These are phyloP conservation scores for Chlorella ohadii DNA, from an alignment of 139 green algal species.

Conservation along the genomic window DNA sequence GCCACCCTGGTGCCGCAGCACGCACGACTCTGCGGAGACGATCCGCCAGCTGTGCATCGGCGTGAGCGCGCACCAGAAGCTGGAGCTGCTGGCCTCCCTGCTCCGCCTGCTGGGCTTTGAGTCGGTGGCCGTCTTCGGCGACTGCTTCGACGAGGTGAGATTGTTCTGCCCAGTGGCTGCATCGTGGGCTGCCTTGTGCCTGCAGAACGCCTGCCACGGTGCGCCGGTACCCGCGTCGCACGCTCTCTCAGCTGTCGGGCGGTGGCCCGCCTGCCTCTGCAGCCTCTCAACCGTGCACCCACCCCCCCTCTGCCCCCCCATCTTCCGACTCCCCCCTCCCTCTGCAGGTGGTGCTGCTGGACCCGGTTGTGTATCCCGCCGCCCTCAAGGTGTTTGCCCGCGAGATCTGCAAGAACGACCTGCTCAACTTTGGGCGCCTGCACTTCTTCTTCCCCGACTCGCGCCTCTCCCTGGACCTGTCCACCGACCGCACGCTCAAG, in stretches of 20 bases:
- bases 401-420: conserved; percentile 88
- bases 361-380: conserved; percentile 83
- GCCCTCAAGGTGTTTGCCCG: conserved; percentile 90
- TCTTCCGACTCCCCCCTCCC: background rate
- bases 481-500: conserved; percentile 89
- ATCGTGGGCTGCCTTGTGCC: no score
- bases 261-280: background rate
- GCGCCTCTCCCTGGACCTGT: conserved; percentile 87
- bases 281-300: background rate
- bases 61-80: conserved; percentile 87
- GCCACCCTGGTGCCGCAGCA: no score
- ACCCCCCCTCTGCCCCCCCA: background rate
- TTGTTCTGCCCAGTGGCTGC: no score
- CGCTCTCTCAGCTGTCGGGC: no score
- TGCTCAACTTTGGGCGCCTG: conserved; percentile 91
- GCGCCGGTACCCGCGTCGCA: no score
- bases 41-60: conserved; percentile 67
- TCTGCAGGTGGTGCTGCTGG: conserved; percentile 82
- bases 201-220: no score
- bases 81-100: conserved; percentile 80
- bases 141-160: conserved; percentile 90
- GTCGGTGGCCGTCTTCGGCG: conserved; percentile 85
- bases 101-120: conserved; percentile 84
- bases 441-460: conserved; percentile 95
- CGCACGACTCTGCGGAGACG: conserved; percentile 61